Percentiles rank a stretch among this genome's conserved stretches.
Evolutionary conservation across 495 filamentous ascomycete species (phyloP).

Genomic region (Hyaloscypha variabilis): DNA sequence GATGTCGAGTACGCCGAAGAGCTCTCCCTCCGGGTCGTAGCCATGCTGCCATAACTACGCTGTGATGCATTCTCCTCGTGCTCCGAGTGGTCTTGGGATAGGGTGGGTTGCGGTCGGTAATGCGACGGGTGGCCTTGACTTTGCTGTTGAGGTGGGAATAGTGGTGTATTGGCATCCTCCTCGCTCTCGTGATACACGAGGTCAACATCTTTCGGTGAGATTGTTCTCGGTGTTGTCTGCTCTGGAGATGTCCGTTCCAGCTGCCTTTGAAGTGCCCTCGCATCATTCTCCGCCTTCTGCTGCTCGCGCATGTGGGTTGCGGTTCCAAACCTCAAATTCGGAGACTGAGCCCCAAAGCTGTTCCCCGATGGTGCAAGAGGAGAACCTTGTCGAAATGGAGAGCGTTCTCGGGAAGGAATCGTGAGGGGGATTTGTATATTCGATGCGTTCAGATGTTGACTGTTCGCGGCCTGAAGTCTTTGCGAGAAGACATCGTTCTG

Average conservation of each 20-base stretch:
- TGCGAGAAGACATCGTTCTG: slow-evolving; percentile 71
- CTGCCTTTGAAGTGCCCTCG: slow-evolving; percentile 53
- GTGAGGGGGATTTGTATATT: slow-evolving; percentile 42
- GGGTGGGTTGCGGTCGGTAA: slow-evolving; percentile 22
- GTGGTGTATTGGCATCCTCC: slow-evolving; percentile 66
- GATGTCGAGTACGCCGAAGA: slow-evolving; percentile 40
- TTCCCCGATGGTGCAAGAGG: slow-evolving; percentile 59
- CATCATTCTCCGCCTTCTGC: slow-evolving; percentile 61
- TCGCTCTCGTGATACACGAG: slow-evolving; percentile 80
- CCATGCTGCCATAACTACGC: slow-evolving; percentile 45
- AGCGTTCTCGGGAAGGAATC: slow-evolving; percentile 65
- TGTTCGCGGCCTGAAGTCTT: slow-evolving; percentile 77
- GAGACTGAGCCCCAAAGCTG: slow-evolving; percentile 40
- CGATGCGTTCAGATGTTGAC: slow-evolving; percentile 66
- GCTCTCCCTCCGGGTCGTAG: slow-evolving; percentile 45
- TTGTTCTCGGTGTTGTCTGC: slow-evolving; percentile 73
- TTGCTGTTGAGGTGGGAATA: slow-evolving; percentile 60
- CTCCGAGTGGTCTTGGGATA: slow-evolving; percentile 26
- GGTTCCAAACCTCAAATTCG: slow-evolving; percentile 52
- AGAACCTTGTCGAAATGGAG: slow-evolving; percentile 81
- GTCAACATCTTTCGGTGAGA: slow-evolving; percentile 93
- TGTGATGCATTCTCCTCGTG: slow-evolving; percentile 34
- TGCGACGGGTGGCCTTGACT: slow-evolving; percentile 2
- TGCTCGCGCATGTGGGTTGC: slow-evolving; percentile 62
- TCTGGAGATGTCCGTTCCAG: slow-evolving; percentile 44